phyloP scores from a whole-genome alignment of 331 rosid genomes.

The Quercus lobata region DNA sequence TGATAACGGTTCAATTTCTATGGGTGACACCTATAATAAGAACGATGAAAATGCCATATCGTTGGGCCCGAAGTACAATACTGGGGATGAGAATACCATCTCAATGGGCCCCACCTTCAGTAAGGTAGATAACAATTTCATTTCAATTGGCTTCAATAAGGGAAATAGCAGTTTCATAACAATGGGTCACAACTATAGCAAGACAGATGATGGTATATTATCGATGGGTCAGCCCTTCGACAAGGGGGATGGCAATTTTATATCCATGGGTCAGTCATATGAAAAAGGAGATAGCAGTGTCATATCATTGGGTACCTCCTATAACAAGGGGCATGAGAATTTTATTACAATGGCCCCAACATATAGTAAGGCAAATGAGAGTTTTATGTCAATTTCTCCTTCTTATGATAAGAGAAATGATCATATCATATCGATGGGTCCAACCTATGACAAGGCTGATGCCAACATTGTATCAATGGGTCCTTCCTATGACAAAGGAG shows the following conservation, averaged over 20 bases:
- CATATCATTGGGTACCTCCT: conserved; percentile 62
- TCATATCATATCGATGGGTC: conserved; percentile 51
- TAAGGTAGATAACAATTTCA: conserved; percentile 52
- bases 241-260: conserved; percentile 62
- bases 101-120: conserved; percentile 47
- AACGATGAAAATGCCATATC: conserved; percentile 52
- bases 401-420: conserved; percentile 49
- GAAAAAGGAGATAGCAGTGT: conserved; percentile 58
- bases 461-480: conserved; percentile 43
- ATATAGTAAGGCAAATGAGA: conserved; percentile 54
- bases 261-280: conserved; percentile 73
- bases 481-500: conserved; percentile 52
- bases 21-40: conserved; percentile 46
- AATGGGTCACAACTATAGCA: conserved; percentile 74
- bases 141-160: conserved; percentile 64
- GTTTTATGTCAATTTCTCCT: conserved; percentile 59
- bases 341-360: conserved; percentile 57
- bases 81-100: conserved; percentile 38
- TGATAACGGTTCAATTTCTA: conserved; percentile 44
- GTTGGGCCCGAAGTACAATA: conserved; percentile 48
- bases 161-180: conserved; percentile 62
- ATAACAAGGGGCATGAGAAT: conserved; percentile 57
- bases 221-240: conserved; percentile 74
- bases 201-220: conserved; percentile 45
- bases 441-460: conserved; percentile 52